Percentiles rank a stretch among this genome's conserved stretches.
Evolutionary conservation across 1,284 basidiomycete species (phyloP).

Genomic region (Rhodofomes roseus): DNA sequence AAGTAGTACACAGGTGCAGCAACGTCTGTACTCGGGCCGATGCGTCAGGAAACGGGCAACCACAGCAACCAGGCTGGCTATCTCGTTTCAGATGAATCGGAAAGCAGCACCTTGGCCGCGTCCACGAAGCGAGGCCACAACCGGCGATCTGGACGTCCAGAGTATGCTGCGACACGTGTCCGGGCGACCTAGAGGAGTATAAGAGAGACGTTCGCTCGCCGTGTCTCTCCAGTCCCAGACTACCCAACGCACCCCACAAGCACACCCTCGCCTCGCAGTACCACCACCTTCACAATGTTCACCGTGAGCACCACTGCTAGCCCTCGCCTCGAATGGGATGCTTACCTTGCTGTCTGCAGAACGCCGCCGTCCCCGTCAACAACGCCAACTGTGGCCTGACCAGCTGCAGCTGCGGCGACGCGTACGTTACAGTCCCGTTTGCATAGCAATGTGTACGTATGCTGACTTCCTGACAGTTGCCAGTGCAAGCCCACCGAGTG

Average conservation of each 20-base stretch:
- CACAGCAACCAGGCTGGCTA: too few species aligned
- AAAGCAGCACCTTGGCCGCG: too few species aligned
- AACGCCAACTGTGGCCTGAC: slow-evolving; percentile 42
- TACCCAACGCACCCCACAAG: neutral
- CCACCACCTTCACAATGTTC: slow-evolving; percentile 3
- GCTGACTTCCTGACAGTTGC: slow-evolving; percentile 38
- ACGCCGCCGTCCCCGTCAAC: slow-evolving; percentile 39
- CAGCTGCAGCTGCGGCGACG: slow-evolving; percentile 49
- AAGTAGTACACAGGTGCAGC: too few species aligned
- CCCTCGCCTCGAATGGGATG: too few species aligned
- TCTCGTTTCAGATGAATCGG: too few species aligned
- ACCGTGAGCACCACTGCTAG: neutral
- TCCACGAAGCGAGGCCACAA: too few species aligned
- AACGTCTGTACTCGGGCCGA: too few species aligned
- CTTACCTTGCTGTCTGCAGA: slow-evolving; percentile 23
- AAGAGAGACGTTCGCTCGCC: neutral
- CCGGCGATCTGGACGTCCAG: too few species aligned
- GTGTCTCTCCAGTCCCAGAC: slow-evolving; percentile 6
- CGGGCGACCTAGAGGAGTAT: neutral
- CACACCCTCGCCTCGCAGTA: neutral
- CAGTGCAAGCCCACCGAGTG: slow-evolving; percentile 53
- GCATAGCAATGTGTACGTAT: neutral
- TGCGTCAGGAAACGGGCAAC: too few species aligned
- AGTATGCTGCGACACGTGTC: slow-evolving; percentile 1
- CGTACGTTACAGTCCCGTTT: slow-evolving; percentile 29